A percentile compares a stretch with the other conserved stretches of the same genome.
These are phyloP conservation scores for Trypanosoma grayi DNA, from an alignment of 208 protist species.

Conservation along the genomic window DNA sequence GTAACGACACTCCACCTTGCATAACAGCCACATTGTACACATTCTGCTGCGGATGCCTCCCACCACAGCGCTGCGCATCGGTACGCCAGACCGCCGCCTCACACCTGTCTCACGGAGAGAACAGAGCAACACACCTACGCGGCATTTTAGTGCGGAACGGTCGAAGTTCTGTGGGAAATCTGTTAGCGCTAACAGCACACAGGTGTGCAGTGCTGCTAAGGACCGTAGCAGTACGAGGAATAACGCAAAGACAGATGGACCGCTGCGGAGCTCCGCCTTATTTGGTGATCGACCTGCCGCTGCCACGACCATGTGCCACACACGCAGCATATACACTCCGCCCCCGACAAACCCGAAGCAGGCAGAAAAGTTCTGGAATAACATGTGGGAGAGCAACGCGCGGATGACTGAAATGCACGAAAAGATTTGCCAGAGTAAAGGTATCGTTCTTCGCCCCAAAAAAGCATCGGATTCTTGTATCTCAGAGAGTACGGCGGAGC, in stretches of 20 bases:
- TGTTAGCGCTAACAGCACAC: not conserved
- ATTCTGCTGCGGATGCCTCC: not conserved
- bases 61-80: not conserved
- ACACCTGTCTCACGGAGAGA: not conserved
- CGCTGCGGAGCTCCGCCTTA: not conserved
- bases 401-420: conserved; percentile 5
- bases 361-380: conserved; percentile 11
- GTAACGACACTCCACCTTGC: not conserved
- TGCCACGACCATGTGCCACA: not conserved
- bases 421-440: conserved; percentile 10
- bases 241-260: not conserved
- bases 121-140: not conserved
- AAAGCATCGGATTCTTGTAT: not conserved
- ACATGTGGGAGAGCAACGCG: conserved; percentile 13
- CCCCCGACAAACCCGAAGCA: conserved; percentile 11
- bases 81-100: not conserved
- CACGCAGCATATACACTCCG: not conserved
- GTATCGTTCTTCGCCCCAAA: not conserved
- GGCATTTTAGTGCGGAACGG: not conserved
- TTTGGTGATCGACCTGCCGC: not conserved
- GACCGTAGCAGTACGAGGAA: not conserved
- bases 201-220: not conserved
- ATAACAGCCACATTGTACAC: not conserved
- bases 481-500: not conserved
- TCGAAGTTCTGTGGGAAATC: conserved; percentile 4